Evolutionary conservation across 2,329 filamentous ascomycete genomes (phyloP).

Genomic region (Fusarium miscanthi): DNA sequence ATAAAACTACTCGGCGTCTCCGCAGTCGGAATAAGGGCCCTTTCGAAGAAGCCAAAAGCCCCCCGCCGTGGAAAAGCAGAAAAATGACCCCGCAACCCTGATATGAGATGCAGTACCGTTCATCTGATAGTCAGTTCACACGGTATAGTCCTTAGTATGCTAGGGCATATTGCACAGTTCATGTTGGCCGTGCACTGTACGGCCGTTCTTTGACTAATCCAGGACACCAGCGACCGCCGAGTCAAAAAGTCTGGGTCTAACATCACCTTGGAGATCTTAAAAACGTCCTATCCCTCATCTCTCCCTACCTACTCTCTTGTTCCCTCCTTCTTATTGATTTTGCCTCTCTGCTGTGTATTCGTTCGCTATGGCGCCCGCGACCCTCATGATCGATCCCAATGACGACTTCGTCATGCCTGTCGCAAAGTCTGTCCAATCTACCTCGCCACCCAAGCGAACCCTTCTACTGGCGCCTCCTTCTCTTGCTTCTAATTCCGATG

Average conservation of each 20-base stretch:
- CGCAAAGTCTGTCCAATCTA: slow-evolving; percentile 37
- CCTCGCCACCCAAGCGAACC: slow-evolving; percentile 62
- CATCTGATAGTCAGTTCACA: slow-evolving; percentile 11
- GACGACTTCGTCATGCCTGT: slow-evolving; percentile 60
- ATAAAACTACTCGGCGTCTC: slow-evolving; percentile 42
- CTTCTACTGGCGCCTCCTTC: slow-evolving; percentile 92
- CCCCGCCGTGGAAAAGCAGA: slow-evolving; percentile 44
- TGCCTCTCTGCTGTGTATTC: slow-evolving; percentile 2
- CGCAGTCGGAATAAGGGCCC: slow-evolving; percentile 43
- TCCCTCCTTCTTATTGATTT: slow-evolving; percentile 1
- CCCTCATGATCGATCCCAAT: slow-evolving; percentile 66
- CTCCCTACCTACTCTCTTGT: background rate
- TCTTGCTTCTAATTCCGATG: slow-evolving; percentile 84
- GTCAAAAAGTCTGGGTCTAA: slow-evolving; percentile 39
- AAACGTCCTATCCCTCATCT: slow-evolving; percentile 22
- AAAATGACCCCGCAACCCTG: slow-evolving; percentile 44
- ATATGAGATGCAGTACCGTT: slow-evolving; percentile 40
- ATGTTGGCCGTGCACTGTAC: slow-evolving; percentile 11
- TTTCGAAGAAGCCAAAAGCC: slow-evolving; percentile 35
- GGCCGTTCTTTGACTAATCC: slow-evolving; percentile 44
- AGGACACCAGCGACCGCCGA: slow-evolving; percentile 24
- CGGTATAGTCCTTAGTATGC: slow-evolving; percentile 9
- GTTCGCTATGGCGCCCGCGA: slow-evolving; percentile 61
- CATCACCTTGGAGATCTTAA: slow-evolving; percentile 33
- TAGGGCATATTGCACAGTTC: slow-evolving; percentile 31